phyloP scores from a whole-genome alignment of 257 asterid genomes.

The Nicotiana noctiflora region DNA sequence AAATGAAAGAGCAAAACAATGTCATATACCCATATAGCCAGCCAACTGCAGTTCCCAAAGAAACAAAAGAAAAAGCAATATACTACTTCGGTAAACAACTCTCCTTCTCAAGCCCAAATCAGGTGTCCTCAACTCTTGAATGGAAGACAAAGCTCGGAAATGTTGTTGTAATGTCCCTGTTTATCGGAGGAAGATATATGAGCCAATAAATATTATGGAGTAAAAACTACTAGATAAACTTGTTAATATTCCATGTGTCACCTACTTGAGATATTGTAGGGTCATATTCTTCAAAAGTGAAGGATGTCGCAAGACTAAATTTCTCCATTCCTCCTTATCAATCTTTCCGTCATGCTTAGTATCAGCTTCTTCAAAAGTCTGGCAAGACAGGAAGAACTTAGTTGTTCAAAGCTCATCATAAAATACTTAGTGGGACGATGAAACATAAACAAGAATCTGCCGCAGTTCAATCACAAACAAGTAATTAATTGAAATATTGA shows the following conservation, averaged over 20 bases:
- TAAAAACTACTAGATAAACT: background rate
- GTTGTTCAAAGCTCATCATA: background rate
- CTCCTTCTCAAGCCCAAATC: slow-evolving; percentile 18
- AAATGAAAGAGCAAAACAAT: background rate
- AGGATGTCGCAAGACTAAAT: slow-evolving; percentile 81
- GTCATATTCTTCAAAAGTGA: slow-evolving; percentile 93
- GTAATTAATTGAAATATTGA: background rate
- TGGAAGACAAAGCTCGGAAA: slow-evolving; percentile 94
- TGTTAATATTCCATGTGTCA: background rate
- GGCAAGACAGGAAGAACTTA: slow-evolving; percentile 9
- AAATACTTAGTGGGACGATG: background rate
- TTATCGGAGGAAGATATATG: background rate
- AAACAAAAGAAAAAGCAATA: background rate
- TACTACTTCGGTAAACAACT: background rate
- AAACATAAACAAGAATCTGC: background rate
- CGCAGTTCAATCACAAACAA: background rate
- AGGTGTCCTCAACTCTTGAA: slow-evolving; percentile 92
- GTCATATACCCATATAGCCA: background rate
- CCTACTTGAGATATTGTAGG: slow-evolving; percentile 92
- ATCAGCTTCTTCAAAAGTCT: slow-evolving; percentile 97
- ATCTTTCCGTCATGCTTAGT: slow-evolving; percentile 94
- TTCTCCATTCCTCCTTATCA: slow-evolving; percentile 96
- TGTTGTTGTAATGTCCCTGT: slow-evolving; percentile 68
- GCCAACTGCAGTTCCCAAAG: background rate
- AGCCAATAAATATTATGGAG: background rate